Conservation (phyloP, 75 land plant genomes). For the Pinus taeda region DNA sequence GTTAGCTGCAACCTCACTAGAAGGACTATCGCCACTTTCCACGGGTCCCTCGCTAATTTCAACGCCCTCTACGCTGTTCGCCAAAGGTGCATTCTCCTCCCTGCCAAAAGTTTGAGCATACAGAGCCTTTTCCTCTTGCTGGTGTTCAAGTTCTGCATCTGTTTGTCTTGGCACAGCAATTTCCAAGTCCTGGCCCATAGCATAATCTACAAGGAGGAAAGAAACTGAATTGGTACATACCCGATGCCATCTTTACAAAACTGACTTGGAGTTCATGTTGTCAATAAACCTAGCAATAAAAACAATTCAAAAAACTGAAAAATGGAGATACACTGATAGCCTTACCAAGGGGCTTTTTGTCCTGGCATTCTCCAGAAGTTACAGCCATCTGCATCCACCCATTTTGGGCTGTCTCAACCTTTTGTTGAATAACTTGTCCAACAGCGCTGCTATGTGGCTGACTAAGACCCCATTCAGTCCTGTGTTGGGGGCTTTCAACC, state of each 20-base stretch:
- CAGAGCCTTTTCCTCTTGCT: conserved; percentile 5
- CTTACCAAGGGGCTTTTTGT: conserved; percentile 26
- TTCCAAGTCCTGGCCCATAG: conserved; percentile 44
- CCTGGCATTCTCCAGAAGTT: conserved; percentile 14
- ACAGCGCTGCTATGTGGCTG: conserved; percentile 49
- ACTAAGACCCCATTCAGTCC: conserved; percentile 23
- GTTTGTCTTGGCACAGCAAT: conserved; percentile 33
- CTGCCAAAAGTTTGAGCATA: conserved; percentile 12
- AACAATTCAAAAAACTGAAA: background rate
- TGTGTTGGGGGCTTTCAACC: conserved; percentile 46
- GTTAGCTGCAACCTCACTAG: conserved; percentile 7
- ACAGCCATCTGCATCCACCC: conserved; percentile 17
- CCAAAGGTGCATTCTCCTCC: conserved; percentile 11
- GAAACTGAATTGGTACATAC: background rate
- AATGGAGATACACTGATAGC: background rate
- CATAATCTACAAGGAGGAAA: conserved; percentile 16
- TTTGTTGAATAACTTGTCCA: conserved; percentile 53
- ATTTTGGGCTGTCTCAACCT: conserved; percentile 21
- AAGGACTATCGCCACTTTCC: conserved; percentile 6
- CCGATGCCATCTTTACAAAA: background rate
- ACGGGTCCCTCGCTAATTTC: conserved; percentile 9
- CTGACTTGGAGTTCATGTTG: conserved; percentile 3
- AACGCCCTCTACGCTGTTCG: conserved; percentile 7
- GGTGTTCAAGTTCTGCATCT: conserved; percentile 15
- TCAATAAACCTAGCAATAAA: background rate